Evolutionary conservation across 169 alveolate species (phyloP), one percentile per base, ranked within the genome.

Genomic region (Cardiosporidium cionae): DNA sequence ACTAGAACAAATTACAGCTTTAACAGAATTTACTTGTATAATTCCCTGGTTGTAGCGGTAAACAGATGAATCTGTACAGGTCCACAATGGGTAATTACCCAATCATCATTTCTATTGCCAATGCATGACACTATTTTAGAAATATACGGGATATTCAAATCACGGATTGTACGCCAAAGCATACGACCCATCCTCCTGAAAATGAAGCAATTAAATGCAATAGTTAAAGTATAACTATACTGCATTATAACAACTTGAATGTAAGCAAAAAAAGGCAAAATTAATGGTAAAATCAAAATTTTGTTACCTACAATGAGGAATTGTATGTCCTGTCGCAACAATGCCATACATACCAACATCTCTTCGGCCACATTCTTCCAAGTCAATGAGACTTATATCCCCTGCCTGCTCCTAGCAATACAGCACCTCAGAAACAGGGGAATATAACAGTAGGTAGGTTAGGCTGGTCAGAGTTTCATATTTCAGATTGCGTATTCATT

Each of bases 311-410:
- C 89, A 83, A 70, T 83, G 89, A n/a, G 80, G 27, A 3, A 71
- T 64, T 34, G 92, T 87, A 34, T 81, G 31, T 2, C 93, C 93
- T 31, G 93, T 87, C 36, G 90, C 89, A 22, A 87, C 77, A 31
- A 87, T 87, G 70, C 81, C 81, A 69, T 86, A 87, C 79, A 86
- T 78, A 0, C 90, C 90, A 62, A 81, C 83, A 54, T 87, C 93
- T 23, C 93, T 72, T 33, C 92, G 77, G 66, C 85, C 87, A 68
- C 89, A 87, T 52, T 87, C 78, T 67, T 87, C 85, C 85, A 87
- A 63, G 64, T 87, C 89, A 33, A 87, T 79, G 22, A 82, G 87
- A 22, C 68, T 66, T 44, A 86, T 69, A 31, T 87, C 78, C 22
- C 32, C 0, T 71, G 76, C 52, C 9, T 76, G 83, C 34, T 83